These are phyloP conservation scores for Scleroderma citrinum DNA, from an alignment of 768 basidiomycete species.

Conservation along the genomic window DNA sequence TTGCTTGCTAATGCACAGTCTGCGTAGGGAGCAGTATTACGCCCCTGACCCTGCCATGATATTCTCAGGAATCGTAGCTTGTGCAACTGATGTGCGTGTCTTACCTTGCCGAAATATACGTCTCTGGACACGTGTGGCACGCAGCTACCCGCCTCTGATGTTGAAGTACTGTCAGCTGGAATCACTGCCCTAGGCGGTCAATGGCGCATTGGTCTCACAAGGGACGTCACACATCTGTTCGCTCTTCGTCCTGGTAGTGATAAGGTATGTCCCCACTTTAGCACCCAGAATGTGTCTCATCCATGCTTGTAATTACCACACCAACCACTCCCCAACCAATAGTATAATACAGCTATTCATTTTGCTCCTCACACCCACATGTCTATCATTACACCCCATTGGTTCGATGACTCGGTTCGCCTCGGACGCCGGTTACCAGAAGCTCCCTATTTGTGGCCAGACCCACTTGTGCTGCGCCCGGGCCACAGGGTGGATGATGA, in stretches of 20 bases:
- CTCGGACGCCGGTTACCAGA: conserved; percentile 51
- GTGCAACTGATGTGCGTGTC: conserved; percentile 54
- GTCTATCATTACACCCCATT: conserved; percentile 78
- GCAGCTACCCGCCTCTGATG: conserved; percentile 57
- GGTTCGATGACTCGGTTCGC: conserved; percentile 79
- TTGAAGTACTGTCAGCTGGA: conserved; percentile 67
- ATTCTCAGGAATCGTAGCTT: conserved; percentile 79
- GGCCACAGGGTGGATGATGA: conserved; percentile 14
- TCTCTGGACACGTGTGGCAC: not conserved
- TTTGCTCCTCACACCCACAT: conserved; percentile 54
- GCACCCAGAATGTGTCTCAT: not conserved
- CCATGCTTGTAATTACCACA: not conserved
- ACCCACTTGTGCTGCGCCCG: conserved; percentile 46
- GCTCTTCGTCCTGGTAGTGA: conserved; percentile 44
- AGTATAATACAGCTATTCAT: conserved; percentile 48
- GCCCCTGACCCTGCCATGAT: conserved; percentile 73
- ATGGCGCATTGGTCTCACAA: conserved; percentile 69
- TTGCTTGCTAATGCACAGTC: conserved; percentile 2
- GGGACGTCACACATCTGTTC: conserved; percentile 86
- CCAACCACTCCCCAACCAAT: not conserved
- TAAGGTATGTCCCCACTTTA: conserved; percentile 34
- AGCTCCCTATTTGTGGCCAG: conserved; percentile 64
- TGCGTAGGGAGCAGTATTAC: conserved; percentile 48
- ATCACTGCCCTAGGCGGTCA: conserved; percentile 77
- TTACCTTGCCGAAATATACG: not conserved